Base-by-base conservation (phyloP, 768 basidiomycete genomes). In the Phanerodontia chrysosporium region DNA sequence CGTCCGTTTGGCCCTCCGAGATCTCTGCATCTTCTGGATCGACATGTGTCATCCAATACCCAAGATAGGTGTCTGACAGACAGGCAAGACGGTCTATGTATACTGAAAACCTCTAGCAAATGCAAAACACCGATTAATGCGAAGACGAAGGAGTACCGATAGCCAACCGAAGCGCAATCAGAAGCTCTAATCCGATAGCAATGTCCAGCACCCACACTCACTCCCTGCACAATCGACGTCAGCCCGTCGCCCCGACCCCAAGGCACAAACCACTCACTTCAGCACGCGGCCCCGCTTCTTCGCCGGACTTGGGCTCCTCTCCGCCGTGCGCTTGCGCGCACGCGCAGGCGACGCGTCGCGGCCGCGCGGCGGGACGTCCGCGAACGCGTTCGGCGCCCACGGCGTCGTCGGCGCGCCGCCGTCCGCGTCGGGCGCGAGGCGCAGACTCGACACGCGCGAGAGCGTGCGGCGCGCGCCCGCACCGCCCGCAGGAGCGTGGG, bases 371-470 rank as follows among this genome's bases (percentile, higher is more conserved):
- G n/a, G 7, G 55, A 29, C 51, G 51, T 53, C 57, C 49, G 14
- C 51, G 22, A 53, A 53, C 24, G 8, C 10, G 35, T 53, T 53
- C 5, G n/a, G 35, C 21, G 14, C 24, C 35, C 32, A 53, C 52
- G 35, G 22, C 35, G 52, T 39, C 35, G 52, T 36, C 16, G 32
- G 3, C 28, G 27, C 35, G 21, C 24, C 52, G n/a, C 22, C 55
- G 44, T 42, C 54, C 25, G 14, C 24, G 6, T 42, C 39, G 18
- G 52, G 52, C 35, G 55, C 55, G 24, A 56, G 42, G 25, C 42
- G 42, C 44, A 29, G 24, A 46, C 59, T 67, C 49, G 46, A 52
- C n/a, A 58, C 58, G 27, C 64, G 60, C 54, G 62, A 58, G 25
- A 65, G 22, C n/a, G 60, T 24, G 14, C 63, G 59, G 42, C 32